These are phyloP conservation scores for Pseudogymnoascus sp. DNA, from an alignment of 2,329 filamentous ascomycete genomes.

Conservation along the genomic window DNA sequence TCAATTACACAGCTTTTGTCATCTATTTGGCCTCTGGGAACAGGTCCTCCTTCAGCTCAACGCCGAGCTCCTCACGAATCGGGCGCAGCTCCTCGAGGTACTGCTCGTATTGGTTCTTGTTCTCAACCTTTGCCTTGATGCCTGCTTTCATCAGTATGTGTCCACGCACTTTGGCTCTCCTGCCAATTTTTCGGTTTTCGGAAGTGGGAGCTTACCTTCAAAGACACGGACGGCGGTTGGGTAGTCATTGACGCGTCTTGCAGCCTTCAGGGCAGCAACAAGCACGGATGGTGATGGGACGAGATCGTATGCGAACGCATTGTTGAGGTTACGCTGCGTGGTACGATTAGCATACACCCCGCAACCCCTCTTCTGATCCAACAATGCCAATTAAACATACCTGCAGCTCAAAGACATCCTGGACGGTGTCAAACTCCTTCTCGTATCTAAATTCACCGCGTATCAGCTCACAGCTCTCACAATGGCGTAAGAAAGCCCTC, in stretches of 20 bases:
- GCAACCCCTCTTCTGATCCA: neutral
- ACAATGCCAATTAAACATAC: constrained; percentile 42
- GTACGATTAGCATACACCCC: constrained; percentile 19
- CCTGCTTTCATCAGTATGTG: constrained; percentile 44
- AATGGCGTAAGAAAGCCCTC: neutral
- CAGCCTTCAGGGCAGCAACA: constrained; percentile 83
- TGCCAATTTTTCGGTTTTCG: neutral
- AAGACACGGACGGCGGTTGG: constrained; percentile 97
- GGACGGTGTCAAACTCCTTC: constrained; percentile 96
- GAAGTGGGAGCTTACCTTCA: constrained; percentile 60
- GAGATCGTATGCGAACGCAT: constrained; percentile 99
- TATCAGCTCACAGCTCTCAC: constrained; percentile 2
- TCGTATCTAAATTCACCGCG: constrained; percentile 63
- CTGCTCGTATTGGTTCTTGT: constrained; percentile 92
- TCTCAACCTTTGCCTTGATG: constrained; percentile 99
- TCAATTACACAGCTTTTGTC: constrained; percentile 12
- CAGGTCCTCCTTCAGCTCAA: constrained; percentile 84
- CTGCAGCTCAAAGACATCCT: constrained; percentile 99
- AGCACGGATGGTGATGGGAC: constrained; percentile 90
- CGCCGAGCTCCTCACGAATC: constrained; percentile 85
- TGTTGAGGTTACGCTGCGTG: constrained; percentile 84
- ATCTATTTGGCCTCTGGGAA: constrained; percentile 55
- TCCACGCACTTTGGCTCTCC: neutral
- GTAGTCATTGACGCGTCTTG: constrained; percentile 94
- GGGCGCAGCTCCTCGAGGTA: constrained; percentile 90